Base-by-base conservation (phyloP, 1,284 basidiomycete species). In the Xerocomus minutiporus region DNA sequence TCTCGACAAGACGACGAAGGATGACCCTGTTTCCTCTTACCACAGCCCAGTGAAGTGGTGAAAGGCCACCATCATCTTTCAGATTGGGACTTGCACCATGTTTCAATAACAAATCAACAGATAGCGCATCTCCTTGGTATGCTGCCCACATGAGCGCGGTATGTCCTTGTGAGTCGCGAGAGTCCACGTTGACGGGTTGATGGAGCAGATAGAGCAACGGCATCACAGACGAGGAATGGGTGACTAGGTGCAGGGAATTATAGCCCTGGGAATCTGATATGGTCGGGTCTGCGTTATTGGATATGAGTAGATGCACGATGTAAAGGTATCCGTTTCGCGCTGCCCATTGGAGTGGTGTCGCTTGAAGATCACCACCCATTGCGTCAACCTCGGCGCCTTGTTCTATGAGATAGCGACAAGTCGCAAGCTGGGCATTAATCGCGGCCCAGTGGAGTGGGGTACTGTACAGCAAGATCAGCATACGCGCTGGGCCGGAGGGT, bases 141-240 rank as follows among this genome's bases (percentile, higher is more conserved):
- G 94, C 93, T 2, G 97, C 97, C 97, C 97, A 99, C 92, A 98
- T 97, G 50, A 99, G 79, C 0, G 92, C 81, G 0, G 96, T 98
- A 66, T 99, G 97, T 0, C 96, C 96, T 64, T 94, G 91, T 1
- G 84, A 76, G 69, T 99, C 97, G 41, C 85, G 80, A 41, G 88
- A 87, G 67, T 97, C 93, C 48, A 96, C 86, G 34, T 84, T 86
- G 56, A 97, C 82, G 1, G 93, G 91, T 60, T 96, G 91, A 66
- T 96, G 93, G 3, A 97, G 80, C 39, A 99, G 81, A 69, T 97
- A 97, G 15, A 97, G 75, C 34, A 99, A 71, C 0, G 96, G 88
- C 93, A 98, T 97, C 56, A 97, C 90, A 1, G 86, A 87, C 4
- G 89, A 93, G 0, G 91, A 94, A 68, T 99, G 97, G 0, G 93